Base-by-base conservation (phyloP, 2,329 filamentous ascomycete genomes). In the Neopestalotiopsis sp. region DNA sequence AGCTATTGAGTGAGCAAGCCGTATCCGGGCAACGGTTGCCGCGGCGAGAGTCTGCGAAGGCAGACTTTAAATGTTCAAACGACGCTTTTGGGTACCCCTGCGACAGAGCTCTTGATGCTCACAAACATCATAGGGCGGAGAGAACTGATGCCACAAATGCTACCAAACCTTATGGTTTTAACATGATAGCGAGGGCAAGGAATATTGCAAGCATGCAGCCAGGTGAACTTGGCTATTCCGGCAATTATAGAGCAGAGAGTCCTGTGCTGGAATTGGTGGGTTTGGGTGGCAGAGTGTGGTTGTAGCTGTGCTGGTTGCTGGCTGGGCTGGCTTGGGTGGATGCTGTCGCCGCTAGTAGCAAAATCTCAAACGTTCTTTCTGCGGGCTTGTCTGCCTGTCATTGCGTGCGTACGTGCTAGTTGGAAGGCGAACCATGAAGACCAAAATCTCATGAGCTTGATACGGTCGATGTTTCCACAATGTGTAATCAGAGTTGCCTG, bases 401-500 rank as follows among this genome's bases (percentile, higher is more conserved):
- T 52, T 52, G 45, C 45, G 45, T 52, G 45, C 45, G 34, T 38
- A 38, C 34, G 34, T 40, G 30, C 30, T 34, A 61, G 59, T 61
- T 61, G n/a, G 28, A 20, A 38, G 59, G 12, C 14, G 57, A 30
- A 59, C 57, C 52, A 56, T 28, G 40, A 34, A 9, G 28, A 30
- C 66, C 60, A 12, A 42, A 42, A 52, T 14, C 14, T 67, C n/a
- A 40, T 40, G 32, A 61, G 34, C 20, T 67, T 59, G 30, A 60
- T 32, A 20, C 40, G 64, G 70, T 65, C 66, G 67, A 66, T 56
- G 64, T 68, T 70, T 73, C 65, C 72, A 71, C 59, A 61, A 34
- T 61, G 59, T 61, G 59, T 71, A 72, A 72, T 72, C 72, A 73
- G 45, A 72, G 70, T 67, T 74, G 69, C 45, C 65, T 70, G 66